Evolutionary conservation across 2,329 filamentous ascomycete genomes (phyloP).

Genomic region (Fusarium nygamai): DNA sequence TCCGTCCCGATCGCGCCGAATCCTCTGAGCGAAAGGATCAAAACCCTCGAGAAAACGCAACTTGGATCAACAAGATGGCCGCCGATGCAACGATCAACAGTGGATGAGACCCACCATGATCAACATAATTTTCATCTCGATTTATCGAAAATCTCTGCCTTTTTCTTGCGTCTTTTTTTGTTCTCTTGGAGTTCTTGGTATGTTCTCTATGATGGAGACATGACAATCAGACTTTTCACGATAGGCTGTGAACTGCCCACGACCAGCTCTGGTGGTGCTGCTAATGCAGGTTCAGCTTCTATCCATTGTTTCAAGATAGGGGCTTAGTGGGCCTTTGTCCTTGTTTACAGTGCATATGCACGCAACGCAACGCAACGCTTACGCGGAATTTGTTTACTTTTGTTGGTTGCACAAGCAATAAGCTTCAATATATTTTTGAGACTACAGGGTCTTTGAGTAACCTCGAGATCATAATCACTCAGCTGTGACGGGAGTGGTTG

Average conservation of each 20-base stretch:
- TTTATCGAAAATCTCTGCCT: constrained; percentile 15
- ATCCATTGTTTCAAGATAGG: constrained; percentile 34
- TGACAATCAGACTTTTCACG: constrained; percentile 1
- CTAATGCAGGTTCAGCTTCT: constrained; percentile 36
- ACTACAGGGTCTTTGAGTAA: neutral
- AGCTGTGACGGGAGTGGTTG: constrained; percentile 12
- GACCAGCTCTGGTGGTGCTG: neutral
- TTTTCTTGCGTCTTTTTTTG: constrained; percentile 23
- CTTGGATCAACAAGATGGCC: neutral
- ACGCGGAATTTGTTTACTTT: constrained; percentile 25
- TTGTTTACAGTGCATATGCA: neutral
- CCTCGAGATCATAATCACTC: neutral
- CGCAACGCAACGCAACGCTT: neutral
- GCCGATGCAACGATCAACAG: neutral
- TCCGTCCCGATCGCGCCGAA: neutral
- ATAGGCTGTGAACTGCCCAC: constrained; percentile 39
- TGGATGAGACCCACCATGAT: neutral
- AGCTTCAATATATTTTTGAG: neutral
- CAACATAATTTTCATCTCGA: neutral
- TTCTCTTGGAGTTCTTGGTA: neutral
- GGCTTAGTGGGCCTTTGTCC: constrained; percentile 3
- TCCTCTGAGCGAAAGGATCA: neutral
- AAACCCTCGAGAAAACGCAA: neutral
- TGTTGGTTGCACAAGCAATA: neutral
- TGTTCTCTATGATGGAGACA: constrained; percentile 21